phyloP scores from a whole-genome alignment of 2,329 filamentous ascomycete species.

The Aspergillus pseudoterreus region DNA sequence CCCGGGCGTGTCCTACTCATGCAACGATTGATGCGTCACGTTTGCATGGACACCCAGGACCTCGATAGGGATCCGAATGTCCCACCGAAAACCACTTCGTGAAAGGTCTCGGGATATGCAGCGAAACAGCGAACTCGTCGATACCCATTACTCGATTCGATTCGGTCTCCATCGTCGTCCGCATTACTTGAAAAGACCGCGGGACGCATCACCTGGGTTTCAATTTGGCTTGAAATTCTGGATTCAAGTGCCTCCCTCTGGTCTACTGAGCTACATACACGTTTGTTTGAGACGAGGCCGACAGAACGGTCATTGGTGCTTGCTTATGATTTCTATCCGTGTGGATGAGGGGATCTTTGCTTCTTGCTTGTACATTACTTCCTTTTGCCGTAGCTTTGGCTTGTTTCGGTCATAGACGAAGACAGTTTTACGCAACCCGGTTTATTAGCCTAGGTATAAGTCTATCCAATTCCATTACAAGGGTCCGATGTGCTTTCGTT shows the following conservation, averaged over 20 bases:
- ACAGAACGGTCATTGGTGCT: neutral
- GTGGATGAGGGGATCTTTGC: no score
- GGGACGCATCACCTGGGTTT: no score
- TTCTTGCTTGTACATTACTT: neutral
- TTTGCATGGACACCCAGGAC: no score
- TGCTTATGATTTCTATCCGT: neutral
- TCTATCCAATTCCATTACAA: neutral
- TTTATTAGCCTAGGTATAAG: neutral
- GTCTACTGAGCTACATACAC: neutral
- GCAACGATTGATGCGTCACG: no score
- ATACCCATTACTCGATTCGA: slow-evolving; percentile 27
- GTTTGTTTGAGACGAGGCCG: neutral
- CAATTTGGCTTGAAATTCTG: no score
- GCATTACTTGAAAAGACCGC: no score
- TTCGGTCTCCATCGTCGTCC: neutral
- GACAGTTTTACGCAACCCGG: neutral
- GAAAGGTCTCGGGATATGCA: slow-evolving; percentile 11
- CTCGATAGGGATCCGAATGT: no score
- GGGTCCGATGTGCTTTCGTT: neutral
- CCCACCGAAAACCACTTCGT: neutral
- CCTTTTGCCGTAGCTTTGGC: neutral
- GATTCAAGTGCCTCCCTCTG: neutral
- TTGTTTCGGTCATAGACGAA: neutral
- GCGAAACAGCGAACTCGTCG: slow-evolving; percentile 21
- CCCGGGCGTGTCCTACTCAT: no score